A percentile compares a stretch with the other conserved stretches of the same genome.
Evolutionary conservation across 2,329 filamentous ascomycete species (phyloP).

Genomic region (Pestalotiopsis sp.): DNA sequence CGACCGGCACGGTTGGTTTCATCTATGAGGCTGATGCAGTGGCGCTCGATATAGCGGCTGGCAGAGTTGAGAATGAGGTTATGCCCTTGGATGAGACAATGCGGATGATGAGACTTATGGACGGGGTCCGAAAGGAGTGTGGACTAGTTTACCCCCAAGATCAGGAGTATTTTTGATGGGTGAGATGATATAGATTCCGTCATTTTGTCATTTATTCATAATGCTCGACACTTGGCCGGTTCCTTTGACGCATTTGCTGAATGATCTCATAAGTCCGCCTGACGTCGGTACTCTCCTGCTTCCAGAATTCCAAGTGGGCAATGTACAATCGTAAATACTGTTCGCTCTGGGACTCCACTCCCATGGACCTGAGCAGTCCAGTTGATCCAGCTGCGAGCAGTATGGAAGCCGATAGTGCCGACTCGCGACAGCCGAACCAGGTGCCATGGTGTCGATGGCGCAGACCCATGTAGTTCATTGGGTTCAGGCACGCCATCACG

Average conservation of each 20-base stretch:
- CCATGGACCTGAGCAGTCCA: not conserved
- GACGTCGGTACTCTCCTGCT: not conserved
- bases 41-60: not conserved
- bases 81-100: not conserved
- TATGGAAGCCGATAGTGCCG: not conserved
- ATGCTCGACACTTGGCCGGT: not conserved
- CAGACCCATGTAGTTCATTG: not conserved
- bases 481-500: not conserved
- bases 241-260: not conserved
- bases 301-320: not conserved
- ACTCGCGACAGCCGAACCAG: not conserved
- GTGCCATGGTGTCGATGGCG: not conserved
- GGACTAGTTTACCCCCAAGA: not conserved
- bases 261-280: not conserved
- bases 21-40: constrained; percentile 4
- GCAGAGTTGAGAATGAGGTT: not conserved
- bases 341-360: not conserved
- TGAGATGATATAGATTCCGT: not conserved
- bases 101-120: not conserved
- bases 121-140: not conserved
- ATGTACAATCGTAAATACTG: not conserved
- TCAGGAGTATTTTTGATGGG: not conserved
- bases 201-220: not conserved
- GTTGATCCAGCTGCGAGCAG: not conserved
- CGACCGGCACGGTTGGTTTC: not conserved